Evolutionary conservation across 768 basidiomycete species (phyloP), one percentile per base, ranked within the genome.

Genomic region (Mycena rebaudengoi): DNA sequence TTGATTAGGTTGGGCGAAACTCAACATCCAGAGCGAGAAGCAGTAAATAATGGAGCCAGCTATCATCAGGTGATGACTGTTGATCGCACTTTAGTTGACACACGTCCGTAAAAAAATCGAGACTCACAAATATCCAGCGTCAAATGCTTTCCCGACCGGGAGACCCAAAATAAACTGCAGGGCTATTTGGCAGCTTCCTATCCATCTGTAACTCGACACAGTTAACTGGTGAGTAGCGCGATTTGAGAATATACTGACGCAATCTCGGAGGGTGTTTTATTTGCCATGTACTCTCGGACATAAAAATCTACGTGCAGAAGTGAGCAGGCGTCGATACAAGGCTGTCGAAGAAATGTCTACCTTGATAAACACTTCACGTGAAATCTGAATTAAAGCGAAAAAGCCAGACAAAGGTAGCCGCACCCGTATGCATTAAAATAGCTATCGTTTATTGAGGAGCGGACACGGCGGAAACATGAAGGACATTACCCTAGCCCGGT

Each of bases 1-100:
- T 45, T 78, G 71, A 35, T 71, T 70, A 14, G 76, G 78, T 37
- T 76, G 69, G 5, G 76, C 75, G 23, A 81, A 70, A 20, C 79
- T 80, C 16, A 81, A 69, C 74, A 77, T 79, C 68, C 80, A 80
- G 54, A 80, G 67, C 50, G 76, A 76, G 60, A 72, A 70, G 21
- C 77, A 75, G 52, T 83, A 82, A 10, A 83, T 56, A 7, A 82
- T 20, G 5, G 79, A 77, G 7, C 82, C 83, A 26, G 68, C 70
- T 10, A 80, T 76, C 45, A 83, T 70, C 21, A 82, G 62, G 37
- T 79, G 73, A 48, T 79, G 77, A 60, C 79, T 78, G 48, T 32
- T 16, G 41, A 11, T 8, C 14, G 16, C 23, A 23, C 10, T 21
- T 16, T 8, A n/a, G 11, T 4, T 43, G 44, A 61, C n/a, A 29